phyloP scores from a whole-genome alignment of 2,329 filamentous ascomycete species.

The Tolypocladium endophyticum region DNA sequence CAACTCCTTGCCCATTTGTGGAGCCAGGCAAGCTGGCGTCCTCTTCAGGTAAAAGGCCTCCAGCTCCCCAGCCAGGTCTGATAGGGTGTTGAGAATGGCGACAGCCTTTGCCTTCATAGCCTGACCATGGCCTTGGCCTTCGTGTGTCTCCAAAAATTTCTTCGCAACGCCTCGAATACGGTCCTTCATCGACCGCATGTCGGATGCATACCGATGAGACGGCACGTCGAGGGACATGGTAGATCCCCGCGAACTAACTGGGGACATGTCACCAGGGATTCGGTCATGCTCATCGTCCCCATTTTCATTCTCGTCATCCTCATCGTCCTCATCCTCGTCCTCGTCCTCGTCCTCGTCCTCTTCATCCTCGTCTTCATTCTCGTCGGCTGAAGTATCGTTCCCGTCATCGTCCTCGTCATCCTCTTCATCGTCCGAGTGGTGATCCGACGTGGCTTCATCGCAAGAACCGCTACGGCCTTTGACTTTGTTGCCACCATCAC shows the following conservation, averaged over 20 bases:
- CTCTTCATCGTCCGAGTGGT: constrained; percentile 17
- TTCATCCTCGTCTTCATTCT: constrained; percentile 39
- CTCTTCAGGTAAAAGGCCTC: constrained; percentile 56
- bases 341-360: constrained; percentile 40
- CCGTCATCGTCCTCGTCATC: constrained; percentile 18
- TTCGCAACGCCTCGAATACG: constrained; percentile 69
- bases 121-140: constrained; percentile 61
- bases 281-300: constrained; percentile 42
- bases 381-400: constrained; percentile 26
- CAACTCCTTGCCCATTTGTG: constrained; percentile 48
- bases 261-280: constrained; percentile 50
- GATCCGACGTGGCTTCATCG: constrained; percentile 14
- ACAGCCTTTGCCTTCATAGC: constrained; percentile 69
- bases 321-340: constrained; percentile 39
- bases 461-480: constrained; percentile 12
- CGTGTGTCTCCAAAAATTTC: constrained; percentile 74
- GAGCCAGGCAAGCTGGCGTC: constrained; percentile 31
- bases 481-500: constrained; percentile 7
- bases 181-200: constrained; percentile 45
- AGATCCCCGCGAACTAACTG: constrained; percentile 54
- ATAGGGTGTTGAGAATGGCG: constrained; percentile 64
- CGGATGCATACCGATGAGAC: constrained; percentile 34
- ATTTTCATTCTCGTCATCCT: constrained; percentile 37
- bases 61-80: constrained; percentile 60
- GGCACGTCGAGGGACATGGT: constrained; percentile 53